These are phyloP conservation scores for Phytopythium boreale DNA, from an alignment of 352 stramenopile genomes.

Conservation along the genomic window DNA sequence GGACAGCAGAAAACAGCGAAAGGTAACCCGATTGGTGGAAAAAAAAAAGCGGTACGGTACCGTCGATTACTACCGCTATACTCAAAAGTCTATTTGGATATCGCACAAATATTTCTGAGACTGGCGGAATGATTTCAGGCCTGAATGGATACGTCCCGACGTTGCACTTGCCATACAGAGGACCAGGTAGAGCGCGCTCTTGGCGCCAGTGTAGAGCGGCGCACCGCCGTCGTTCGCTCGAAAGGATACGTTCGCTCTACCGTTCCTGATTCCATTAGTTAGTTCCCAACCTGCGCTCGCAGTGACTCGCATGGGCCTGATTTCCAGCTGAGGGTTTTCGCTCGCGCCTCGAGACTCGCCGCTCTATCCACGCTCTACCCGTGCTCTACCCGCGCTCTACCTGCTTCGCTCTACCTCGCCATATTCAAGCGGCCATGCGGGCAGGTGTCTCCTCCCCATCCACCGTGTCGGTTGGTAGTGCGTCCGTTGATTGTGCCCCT, in stretches of 20 bases:
- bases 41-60: neutral
- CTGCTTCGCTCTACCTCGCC: neutral
- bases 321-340: neutral
- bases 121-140: neutral
- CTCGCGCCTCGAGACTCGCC: neutral
- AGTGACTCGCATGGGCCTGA: neutral
- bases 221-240: no score
- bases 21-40: neutral
- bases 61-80: neutral
- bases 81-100: neutral
- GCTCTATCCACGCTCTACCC: neutral
- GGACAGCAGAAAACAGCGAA: neutral
- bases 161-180: neutral
- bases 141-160: neutral
- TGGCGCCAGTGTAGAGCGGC: neutral
- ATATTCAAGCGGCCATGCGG: neutral
- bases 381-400: neutral
- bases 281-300: neutral
- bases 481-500: neutral
- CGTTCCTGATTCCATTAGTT: neutral
- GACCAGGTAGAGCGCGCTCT: neutral
- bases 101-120: neutral
- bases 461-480: conserved; percentile 1
- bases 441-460: conserved; percentile 1
- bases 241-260: neutral